phyloP scores from a whole-genome alignment of 805 yeast species.

The Myxozyma melibiosi region DNA sequence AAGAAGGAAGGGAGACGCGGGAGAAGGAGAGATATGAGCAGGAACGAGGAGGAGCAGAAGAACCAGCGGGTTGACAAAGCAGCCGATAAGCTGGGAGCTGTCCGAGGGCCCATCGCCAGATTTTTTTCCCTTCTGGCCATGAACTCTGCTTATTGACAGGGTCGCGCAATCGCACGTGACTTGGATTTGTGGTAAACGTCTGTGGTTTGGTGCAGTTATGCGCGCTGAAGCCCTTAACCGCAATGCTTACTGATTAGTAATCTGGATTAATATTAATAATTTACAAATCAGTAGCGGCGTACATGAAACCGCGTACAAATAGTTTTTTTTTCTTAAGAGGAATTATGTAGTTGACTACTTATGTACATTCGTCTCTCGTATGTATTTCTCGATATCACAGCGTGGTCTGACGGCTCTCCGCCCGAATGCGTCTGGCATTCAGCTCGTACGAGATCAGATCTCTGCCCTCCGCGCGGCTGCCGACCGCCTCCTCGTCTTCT shows the following conservation, averaged over 20 bases:
- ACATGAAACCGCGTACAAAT: too few relatives aligned
- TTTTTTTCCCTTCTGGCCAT: conserved; percentile 9
- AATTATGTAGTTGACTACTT: too few relatives aligned
- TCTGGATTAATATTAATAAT: not conserved
- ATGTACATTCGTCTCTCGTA: too few relatives aligned
- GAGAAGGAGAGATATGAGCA: not conserved
- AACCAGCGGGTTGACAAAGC: conserved; percentile 10
- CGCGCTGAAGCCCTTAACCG: not conserved
- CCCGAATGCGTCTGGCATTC: conserved; percentile 6
- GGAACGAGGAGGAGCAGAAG: too few relatives aligned
- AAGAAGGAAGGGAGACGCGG: not conserved
- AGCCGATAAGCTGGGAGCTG: conserved; percentile 1
- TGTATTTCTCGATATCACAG: too few relatives aligned
- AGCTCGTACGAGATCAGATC: conserved; percentile 34
- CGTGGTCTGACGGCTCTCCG: conserved; percentile 1
- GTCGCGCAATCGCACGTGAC: conserved; percentile 28
- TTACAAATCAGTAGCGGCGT: too few relatives aligned
- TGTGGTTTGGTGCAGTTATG: not conserved
- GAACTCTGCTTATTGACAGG: not conserved
- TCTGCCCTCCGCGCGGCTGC: conserved; percentile 34
- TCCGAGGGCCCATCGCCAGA: not conserved
- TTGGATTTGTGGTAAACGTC: not conserved
- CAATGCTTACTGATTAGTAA: not conserved
- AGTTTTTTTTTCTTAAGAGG: too few relatives aligned
- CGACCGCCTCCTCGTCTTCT: conserved; percentile 44